Conservation (phyloP, 164 flowering plant genomes). For the Piper longum region DNA sequence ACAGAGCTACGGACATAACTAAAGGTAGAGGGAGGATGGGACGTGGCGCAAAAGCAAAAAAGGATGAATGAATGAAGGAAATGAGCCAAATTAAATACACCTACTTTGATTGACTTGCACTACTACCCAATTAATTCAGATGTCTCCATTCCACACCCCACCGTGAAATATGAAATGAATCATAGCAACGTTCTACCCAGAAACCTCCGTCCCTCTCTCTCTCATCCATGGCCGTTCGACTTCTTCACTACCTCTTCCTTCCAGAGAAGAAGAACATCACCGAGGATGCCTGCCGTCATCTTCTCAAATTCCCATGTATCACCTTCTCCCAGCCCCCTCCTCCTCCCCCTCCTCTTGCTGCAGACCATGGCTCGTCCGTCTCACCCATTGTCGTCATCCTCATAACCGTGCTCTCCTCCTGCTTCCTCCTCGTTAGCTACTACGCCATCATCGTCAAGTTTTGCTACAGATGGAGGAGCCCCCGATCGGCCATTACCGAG, state of each 20-base stretch:
- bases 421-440: conserved; percentile 24
- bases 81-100: too few species aligned
- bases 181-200: background rate
- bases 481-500: background rate
- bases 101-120: background rate
- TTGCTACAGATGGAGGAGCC: conserved; percentile 14
- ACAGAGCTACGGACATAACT: too few species aligned
- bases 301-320: background rate
- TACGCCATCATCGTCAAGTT: conserved; percentile 20
- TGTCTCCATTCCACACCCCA: background rate
- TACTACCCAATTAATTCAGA: background rate
- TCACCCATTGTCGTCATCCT: conserved; percentile 20
- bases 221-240: background rate
- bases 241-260: background rate
- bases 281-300: background rate
- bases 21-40: too few species aligned
- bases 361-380: background rate
- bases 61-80: too few species aligned
- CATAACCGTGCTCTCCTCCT: conserved; percentile 14
- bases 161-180: background rate
- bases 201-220: background rate
- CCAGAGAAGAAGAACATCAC: background rate
- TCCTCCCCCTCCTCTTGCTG: conserved; percentile 2
- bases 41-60: too few species aligned
- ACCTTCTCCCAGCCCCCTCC: background rate